phyloP scores from a whole-genome alignment of 1,139 yeast species.

The Diutina mesorugosa region DNA sequence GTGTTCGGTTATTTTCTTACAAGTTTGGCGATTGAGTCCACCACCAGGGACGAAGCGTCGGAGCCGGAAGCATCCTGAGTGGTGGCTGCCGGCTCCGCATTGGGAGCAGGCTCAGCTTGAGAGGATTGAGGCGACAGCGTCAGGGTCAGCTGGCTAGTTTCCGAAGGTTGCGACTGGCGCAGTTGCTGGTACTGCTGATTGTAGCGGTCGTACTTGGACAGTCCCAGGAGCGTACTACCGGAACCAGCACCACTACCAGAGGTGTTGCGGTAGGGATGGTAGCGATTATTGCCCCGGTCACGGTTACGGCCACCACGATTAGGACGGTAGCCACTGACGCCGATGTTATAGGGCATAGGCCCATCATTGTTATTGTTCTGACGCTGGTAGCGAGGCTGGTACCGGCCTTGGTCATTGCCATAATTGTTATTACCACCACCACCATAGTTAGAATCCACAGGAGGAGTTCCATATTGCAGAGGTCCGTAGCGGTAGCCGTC shows the following conservation, averaged over 20 bases:
- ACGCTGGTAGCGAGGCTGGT: background rate
- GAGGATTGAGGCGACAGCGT: background rate
- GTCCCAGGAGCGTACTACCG: background rate
- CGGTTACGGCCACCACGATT: background rate
- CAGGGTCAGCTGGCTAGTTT: background rate
- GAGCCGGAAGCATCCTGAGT: background rate
- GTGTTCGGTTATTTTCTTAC: background rate
- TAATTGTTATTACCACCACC: background rate
- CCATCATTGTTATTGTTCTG: background rate
- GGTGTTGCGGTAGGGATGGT: background rate
- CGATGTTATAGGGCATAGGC: background rate
- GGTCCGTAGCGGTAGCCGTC: background rate
- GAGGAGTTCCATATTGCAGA: background rate
- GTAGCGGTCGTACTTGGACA: background rate
- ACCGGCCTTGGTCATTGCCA: background rate
- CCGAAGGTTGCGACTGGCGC: background rate
- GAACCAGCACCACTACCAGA: background rate
- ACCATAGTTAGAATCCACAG: background rate
- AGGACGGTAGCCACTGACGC: background rate
- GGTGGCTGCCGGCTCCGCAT: background rate
- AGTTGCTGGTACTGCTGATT: background rate
- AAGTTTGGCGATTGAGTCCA: slow-evolving; percentile 1
- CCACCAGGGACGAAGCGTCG: background rate
- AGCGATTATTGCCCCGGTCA: background rate
- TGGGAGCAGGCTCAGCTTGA: background rate